A percentile compares a stretch with the other conserved stretches of the same genome.
phyloP scores from a whole-genome alignment of 2,329 filamentous ascomycete species.

The Neocucurbitaria cava region DNA sequence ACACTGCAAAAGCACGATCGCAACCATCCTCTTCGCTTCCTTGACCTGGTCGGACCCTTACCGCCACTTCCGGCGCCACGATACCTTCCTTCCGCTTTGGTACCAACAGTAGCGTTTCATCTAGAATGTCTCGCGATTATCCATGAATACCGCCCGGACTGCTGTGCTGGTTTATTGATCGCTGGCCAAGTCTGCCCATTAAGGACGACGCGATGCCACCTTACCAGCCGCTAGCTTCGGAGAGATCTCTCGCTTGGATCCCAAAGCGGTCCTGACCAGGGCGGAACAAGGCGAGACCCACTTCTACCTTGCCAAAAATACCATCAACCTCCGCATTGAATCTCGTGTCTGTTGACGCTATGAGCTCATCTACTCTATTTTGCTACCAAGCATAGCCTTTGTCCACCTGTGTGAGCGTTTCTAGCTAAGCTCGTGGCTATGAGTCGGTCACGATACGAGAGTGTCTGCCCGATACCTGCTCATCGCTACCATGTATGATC shows the following conservation, averaged over 20 bases:
- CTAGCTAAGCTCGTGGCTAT: constrained; percentile 27
- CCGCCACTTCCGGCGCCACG: constrained; percentile 13
- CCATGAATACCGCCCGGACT: constrained; percentile 15
- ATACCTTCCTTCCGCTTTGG: background rate
- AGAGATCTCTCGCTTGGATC: constrained; percentile 32
- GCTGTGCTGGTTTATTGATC: constrained; percentile 40
- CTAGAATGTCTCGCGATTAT: constrained; percentile 12
- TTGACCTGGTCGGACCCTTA: constrained; percentile 5
- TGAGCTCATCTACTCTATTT: constrained; percentile 39
- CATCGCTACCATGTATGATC: constrained; percentile 27
- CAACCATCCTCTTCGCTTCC: background rate
- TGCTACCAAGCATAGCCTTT: constrained; percentile 20
- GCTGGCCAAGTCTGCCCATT: constrained; percentile 29
- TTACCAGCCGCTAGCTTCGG: constrained; percentile 30
- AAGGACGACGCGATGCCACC: constrained; percentile 38
- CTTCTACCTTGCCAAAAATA: constrained; percentile 44
- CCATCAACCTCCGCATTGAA: constrained; percentile 26
- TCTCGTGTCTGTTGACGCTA: constrained; percentile 39
- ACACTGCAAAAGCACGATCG: background rate
- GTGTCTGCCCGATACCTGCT: constrained; percentile 25
- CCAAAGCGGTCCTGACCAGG: constrained; percentile 18
- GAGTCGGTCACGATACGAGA: constrained; percentile 27
- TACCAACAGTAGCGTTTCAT: constrained; percentile 3
- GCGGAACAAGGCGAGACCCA: no score
- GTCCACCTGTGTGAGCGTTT: constrained; percentile 34